Percentiles rank a stretch among this genome's conserved stretches.
Evolutionary conservation across 2,329 filamentous ascomycete species (phyloP).

Genomic region (Sclerotinia subarctica): DNA sequence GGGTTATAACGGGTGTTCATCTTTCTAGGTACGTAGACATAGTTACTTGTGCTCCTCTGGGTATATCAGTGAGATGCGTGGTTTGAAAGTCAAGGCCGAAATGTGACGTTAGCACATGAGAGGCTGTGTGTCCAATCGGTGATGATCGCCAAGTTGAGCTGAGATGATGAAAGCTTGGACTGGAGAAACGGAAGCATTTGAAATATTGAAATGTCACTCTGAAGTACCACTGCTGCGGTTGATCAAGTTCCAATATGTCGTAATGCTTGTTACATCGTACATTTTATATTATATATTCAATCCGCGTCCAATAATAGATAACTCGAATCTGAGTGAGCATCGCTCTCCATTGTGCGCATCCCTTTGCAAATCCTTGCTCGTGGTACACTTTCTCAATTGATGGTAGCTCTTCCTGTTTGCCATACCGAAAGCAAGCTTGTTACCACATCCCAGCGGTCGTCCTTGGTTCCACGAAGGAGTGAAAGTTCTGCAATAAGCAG

Average conservation of each 20-base stretch:
- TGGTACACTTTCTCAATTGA: neutral
- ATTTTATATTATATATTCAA: neutral
- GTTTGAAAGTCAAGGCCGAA: neutral
- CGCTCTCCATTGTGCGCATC: neutral
- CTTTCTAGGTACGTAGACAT: neutral
- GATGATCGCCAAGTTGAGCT: conserved; percentile 14
- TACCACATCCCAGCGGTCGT: neutral
- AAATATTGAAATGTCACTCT: neutral
- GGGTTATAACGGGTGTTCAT: neutral
- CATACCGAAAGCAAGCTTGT: neutral
- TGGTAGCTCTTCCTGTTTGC: neutral
- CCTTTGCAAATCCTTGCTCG: neutral
- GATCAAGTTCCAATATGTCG: conserved; percentile 1
- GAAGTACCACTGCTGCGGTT: neutral
- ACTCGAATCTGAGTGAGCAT: neutral
- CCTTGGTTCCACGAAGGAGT: neutral
- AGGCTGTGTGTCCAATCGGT: neutral
- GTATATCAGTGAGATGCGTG: neutral
- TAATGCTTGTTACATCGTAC: neutral
- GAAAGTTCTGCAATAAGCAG: neutral
- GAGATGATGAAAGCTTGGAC: neutral
- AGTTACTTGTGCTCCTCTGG: neutral
- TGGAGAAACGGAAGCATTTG: neutral
- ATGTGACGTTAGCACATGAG: neutral
- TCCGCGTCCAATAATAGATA: neutral